Evolutionary conservation across 306 rosid genomes (phyloP).

Genomic region (Prunus fruticosa): DNA sequence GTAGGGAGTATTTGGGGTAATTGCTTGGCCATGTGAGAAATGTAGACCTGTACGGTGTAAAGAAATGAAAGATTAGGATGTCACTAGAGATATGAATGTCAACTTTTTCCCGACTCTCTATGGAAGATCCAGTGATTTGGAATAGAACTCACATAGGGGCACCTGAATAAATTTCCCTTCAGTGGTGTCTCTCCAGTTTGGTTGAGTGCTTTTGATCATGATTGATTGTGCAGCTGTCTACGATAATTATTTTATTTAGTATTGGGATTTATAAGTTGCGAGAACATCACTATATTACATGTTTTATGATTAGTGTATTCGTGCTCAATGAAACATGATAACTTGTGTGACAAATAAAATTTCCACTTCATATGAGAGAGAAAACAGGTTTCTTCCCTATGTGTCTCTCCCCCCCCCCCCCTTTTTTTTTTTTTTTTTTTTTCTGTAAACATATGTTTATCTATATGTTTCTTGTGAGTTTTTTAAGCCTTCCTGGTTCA

Average conservation of each 20-base stretch:
- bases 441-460: not conserved
- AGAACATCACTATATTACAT: not conserved
- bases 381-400: not conserved
- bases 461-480: not conserved
- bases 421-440: not conserved
- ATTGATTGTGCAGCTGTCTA: not conserved
- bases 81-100: not conserved
- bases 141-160: not conserved
- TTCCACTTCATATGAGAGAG: not conserved
- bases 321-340: not conserved
- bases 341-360: not conserved
- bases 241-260: not conserved
- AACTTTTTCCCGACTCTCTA: not conserved
- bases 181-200: not conserved
- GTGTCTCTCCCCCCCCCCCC: not conserved
- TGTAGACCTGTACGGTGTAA: not conserved
- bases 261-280: not conserved
- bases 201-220: not conserved
- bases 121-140: not conserved
- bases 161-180: not conserved
- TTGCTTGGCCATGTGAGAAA: not conserved
- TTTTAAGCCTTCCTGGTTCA: not conserved
- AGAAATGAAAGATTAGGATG: not conserved
- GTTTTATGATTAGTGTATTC: not conserved
- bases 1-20: not conserved